Percentiles rank a stretch among this genome's conserved stretches.
Evolutionary conservation across 495 filamentous ascomycete species (phyloP).

Genomic region (Annulohypoxylon bovei): DNA sequence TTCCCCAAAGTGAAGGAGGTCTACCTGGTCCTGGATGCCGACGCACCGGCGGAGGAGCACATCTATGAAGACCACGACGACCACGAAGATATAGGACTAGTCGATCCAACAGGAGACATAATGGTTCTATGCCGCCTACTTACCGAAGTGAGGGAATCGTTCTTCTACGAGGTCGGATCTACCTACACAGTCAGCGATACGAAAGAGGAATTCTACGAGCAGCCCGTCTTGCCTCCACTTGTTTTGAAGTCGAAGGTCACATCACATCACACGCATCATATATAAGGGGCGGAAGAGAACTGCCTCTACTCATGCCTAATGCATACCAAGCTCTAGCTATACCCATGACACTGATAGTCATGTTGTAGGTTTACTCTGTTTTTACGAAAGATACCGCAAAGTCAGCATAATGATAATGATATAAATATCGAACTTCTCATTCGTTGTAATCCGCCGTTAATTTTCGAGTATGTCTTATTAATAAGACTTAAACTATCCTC

Average conservation of each 20-base stretch:
- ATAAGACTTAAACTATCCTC: neutral
- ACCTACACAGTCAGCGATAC: conserved; percentile 36
- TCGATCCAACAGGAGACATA: conserved; percentile 49
- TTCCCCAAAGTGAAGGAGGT: conserved; percentile 55
- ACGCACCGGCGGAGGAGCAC: conserved; percentile 18
- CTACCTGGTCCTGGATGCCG: conserved; percentile 47
- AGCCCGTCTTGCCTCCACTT: conserved; percentile 40
- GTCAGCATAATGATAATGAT: conserved; percentile 12
- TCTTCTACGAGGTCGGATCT: conserved; percentile 50
- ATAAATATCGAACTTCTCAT: neutral
- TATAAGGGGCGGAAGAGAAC: neutral
- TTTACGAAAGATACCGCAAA: conserved; percentile 8
- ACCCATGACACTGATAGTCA: neutral
- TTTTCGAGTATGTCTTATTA: neutral
- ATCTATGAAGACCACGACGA: neutral
- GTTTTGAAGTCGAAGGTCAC: conserved; percentile 41
- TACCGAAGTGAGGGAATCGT: conserved; percentile 54
- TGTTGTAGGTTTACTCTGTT: conserved; percentile 13
- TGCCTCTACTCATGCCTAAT: conserved; percentile 12
- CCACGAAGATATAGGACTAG: conserved; percentile 47
- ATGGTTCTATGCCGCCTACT: conserved; percentile 48
- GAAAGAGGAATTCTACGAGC: conserved; percentile 36
- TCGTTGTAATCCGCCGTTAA: neutral
- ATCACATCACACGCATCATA: neutral
- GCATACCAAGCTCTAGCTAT: neutral